phyloP scores from a whole-genome alignment of 345 rosid species.

The Xanthoceras sorbifolium region DNA sequence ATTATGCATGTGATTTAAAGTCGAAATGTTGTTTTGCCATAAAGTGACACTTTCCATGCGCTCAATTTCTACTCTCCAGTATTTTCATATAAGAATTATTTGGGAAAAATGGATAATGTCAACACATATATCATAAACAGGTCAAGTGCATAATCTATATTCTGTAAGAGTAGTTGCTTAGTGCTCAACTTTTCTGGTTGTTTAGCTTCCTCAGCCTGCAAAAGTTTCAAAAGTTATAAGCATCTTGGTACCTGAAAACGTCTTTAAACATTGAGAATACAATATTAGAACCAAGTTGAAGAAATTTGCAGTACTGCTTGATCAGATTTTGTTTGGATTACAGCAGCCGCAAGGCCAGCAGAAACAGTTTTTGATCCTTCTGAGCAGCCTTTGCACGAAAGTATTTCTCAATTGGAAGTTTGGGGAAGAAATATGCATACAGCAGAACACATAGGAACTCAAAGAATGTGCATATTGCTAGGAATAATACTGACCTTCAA shows the following conservation, averaged over 20 bases:
- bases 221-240: not conserved
- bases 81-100: conserved; percentile 78
- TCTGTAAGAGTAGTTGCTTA: conserved; percentile 54
- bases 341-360: conserved; percentile 88
- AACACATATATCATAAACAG: conserved; percentile 64
- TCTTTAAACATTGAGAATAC: not conserved
- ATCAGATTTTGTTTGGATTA: conserved; percentile 48
- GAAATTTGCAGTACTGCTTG: conserved; percentile 10
- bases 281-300: not conserved
- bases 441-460: conserved; percentile 69
- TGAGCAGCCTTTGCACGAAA: conserved; percentile 79
- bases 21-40: not conserved
- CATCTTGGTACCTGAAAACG: not conserved
- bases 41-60: conserved; percentile 41
- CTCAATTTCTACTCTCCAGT: conserved; percentile 70
- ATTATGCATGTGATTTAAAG: not conserved
- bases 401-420: conserved; percentile 77
- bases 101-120: conserved; percentile 82
- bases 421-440: conserved; percentile 66
- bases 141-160: conserved; percentile 66
- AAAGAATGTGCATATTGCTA: conserved; percentile 65
- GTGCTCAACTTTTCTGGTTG: conserved; percentile 48
- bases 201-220: conserved; percentile 47
- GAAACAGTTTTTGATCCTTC: conserved; percentile 89
- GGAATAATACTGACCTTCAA: conserved; percentile 77